Evolutionary conservation across 441 rosid genomes (phyloP).

Genomic region (Macaranga tanarius): DNA sequence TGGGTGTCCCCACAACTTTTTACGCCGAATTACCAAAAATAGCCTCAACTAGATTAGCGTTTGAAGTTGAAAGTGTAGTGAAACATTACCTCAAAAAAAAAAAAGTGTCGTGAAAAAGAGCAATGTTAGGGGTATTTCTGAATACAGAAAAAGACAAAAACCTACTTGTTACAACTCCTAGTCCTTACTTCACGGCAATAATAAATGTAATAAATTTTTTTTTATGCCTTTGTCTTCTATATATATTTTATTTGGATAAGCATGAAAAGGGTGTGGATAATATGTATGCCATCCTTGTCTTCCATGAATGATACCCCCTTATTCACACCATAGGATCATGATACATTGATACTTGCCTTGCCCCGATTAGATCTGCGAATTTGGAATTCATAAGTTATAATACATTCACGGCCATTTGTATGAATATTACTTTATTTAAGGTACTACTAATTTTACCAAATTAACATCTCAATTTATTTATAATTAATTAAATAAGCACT

Average conservation of each 20-base stretch:
- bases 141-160: not conserved
- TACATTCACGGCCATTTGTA: no score
- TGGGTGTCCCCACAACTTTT: not conserved
- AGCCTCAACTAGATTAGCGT: not conserved
- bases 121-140: not conserved
- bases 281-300: not conserved
- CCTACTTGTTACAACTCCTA: not conserved
- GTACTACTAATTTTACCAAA: no score
- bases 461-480: no score
- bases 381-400: no score
- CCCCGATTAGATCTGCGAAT: no score
- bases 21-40: not conserved
- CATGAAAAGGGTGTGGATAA: not conserved
- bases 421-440: no score
- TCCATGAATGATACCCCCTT: not conserved
- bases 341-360: no score
- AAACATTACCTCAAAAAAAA: no score
- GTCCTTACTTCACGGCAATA: slow-evolving; percentile 1
- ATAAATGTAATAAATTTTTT: no score
- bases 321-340: not conserved
- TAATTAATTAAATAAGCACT: no score
- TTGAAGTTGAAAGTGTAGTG: not conserved
- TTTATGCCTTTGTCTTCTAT: no score
- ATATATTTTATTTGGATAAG: slow-evolving; percentile 1
- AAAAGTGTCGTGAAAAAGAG: not conserved